These are phyloP conservation scores for Metschnikowia similis DNA, from an alignment of 805 yeast species.

Conservation along the genomic window DNA sequence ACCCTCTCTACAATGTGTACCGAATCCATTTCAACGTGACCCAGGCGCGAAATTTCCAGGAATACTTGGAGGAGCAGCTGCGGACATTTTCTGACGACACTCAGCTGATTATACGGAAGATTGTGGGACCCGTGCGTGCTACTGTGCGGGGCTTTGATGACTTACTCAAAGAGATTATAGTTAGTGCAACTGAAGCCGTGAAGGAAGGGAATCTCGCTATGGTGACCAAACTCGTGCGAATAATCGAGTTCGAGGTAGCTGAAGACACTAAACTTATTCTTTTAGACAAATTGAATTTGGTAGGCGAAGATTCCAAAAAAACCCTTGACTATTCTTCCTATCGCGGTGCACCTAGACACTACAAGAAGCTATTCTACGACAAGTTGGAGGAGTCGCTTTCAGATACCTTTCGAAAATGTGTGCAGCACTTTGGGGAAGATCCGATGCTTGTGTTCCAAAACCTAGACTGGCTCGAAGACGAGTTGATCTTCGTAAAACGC, in stretches of 20 bases:
- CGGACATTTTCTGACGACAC: constrained; percentile 53
- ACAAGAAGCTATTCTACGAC: constrained; percentile 55
- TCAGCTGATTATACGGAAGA: constrained; percentile 56
- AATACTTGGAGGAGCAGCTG: constrained; percentile 61
- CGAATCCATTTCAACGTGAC: constrained; percentile 67
- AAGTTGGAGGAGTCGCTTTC: constrained; percentile 56
- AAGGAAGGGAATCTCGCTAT: constrained; percentile 65
- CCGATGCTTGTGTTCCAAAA: constrained; percentile 62
- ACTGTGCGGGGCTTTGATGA: constrained; percentile 58
- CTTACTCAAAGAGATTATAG: constrained; percentile 60
- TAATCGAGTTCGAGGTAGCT: constrained; percentile 74
- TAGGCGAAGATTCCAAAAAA: constrained; percentile 13
- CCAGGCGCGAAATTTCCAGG: constrained; percentile 71
- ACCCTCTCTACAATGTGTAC: constrained; percentile 52
- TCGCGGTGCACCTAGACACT: constrained; percentile 48
- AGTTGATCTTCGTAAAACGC: constrained; percentile 60
- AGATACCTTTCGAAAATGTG: constrained; percentile 66
- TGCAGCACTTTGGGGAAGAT: constrained; percentile 45
- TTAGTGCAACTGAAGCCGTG: constrained; percentile 66
- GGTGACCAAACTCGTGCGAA: constrained; percentile 66
- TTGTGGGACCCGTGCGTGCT: constrained; percentile 43
- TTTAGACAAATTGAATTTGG: constrained; percentile 29
- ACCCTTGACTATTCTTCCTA: constrained; percentile 26
- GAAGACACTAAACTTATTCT: constrained; percentile 58
- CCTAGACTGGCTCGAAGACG: constrained; percentile 81